phyloP scores from a whole-genome alignment of 2,329 filamentous ascomycete species.

The Magnaporthiopsis incrustans region DNA sequence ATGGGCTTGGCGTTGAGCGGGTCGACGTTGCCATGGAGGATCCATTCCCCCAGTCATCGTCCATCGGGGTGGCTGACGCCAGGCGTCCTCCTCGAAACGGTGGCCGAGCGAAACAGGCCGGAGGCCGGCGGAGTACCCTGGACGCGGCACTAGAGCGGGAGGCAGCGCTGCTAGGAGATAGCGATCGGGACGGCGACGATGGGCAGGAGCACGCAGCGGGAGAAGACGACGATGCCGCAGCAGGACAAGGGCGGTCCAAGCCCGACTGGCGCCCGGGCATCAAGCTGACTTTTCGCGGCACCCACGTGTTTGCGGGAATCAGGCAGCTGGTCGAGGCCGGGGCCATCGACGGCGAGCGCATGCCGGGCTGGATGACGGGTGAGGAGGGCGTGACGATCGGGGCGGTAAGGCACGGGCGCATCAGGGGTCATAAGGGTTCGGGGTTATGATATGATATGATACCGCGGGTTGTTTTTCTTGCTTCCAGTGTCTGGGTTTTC shows the following conservation, averaged over 20 bases:
- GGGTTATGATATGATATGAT: conserved; percentile 30
- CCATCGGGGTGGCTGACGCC: conserved; percentile 5
- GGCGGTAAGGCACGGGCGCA: conserved; percentile 57
- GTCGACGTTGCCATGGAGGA: conserved; percentile 54
- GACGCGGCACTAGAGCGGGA: conserved; percentile 26
- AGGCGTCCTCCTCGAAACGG: neutral
- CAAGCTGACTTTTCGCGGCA: conserved; percentile 62
- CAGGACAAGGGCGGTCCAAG: conserved; percentile 5
- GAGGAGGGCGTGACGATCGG: conserved; percentile 74
- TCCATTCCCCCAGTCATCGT: conserved; percentile 32
- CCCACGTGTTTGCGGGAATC: conserved; percentile 74
- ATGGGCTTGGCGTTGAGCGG: conserved; percentile 54
- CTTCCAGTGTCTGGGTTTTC: neutral
- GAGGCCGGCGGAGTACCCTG: conserved; percentile 25
- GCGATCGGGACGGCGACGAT: conserved; percentile 15
- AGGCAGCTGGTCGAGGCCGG: conserved; percentile 70
- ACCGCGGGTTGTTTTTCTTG: conserved; percentile 5
- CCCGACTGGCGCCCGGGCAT: conserved; percentile 48
- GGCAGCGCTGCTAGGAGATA: conserved; percentile 19
- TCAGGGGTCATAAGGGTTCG: conserved; percentile 50
- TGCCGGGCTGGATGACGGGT: conserved; percentile 89
- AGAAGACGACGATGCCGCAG: conserved; percentile 18
- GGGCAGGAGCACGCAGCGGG: conserved; percentile 17
- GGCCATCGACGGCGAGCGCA: conserved; percentile 64
- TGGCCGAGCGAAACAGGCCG: conserved; percentile 2